phyloP scores from a whole-genome alignment of 371 early-diverging fungal species.

The Syncephalastrum racemosum region DNA sequence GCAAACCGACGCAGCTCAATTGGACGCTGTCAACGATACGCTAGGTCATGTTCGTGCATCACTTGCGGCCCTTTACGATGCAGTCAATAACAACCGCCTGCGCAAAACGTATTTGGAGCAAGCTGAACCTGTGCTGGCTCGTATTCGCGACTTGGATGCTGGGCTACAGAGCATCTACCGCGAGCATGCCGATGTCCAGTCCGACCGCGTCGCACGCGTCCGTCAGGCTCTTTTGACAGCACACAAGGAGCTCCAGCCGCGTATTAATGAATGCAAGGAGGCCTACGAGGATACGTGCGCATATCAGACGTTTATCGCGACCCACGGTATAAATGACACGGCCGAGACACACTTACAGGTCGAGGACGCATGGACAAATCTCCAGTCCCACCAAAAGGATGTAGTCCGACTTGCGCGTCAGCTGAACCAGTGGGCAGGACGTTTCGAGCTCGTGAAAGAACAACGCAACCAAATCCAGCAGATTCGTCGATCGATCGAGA shows the following conservation, averaged over 20 bases:
- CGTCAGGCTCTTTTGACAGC: conserved; percentile 20
- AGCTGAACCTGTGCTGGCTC: too few relatives aligned
- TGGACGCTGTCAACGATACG: conserved; percentile 35
- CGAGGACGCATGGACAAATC: conserved; percentile 17
- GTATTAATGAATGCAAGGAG: conserved; percentile 32
- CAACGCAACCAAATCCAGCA: conserved; percentile 3
- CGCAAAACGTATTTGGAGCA: conserved; percentile 38
- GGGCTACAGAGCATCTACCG: conserved; percentile 19
- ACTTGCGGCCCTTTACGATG: conserved; percentile 37
- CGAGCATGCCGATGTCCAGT: conserved; percentile 7
- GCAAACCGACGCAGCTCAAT: conserved; percentile 7
- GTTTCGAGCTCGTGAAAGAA: conserved; percentile 17
- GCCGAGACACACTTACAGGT: conserved; percentile 24
- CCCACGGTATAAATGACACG: conserved; percentile 22
- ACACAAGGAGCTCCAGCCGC: conserved; percentile 30
- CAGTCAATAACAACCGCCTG: conserved; percentile 39
- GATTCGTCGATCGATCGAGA: too few relatives aligned
- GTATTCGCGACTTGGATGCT: too few relatives aligned
- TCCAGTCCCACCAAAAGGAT: conserved; percentile 9
- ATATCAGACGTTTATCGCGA: conserved; percentile 30
- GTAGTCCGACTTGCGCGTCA: conserved; percentile 5
- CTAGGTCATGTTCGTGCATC: conserved; percentile 27
- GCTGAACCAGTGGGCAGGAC: conserved; percentile 15
- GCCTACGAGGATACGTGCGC: conserved; percentile 44
- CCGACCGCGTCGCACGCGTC: conserved; percentile 9